Percentiles rank a stretch among this genome's conserved stretches.
Evolutionary conservation across 176 grass and related monocot genomes (phyloP).

Genomic region (Cymbopogon citratus): DNA sequence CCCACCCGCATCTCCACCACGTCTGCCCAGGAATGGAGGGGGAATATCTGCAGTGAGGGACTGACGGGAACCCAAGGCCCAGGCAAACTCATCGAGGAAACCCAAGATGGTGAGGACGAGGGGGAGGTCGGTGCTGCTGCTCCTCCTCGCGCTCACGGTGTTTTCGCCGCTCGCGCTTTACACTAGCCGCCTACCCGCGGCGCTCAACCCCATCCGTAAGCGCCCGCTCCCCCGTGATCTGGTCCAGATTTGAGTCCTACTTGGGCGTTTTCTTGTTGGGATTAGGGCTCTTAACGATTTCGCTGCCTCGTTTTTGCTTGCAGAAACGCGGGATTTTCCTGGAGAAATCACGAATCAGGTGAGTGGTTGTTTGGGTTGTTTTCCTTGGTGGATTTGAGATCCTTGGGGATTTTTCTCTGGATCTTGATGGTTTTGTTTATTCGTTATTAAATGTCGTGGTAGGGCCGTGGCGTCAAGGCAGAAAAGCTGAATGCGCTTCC

Average conservation of each 20-base stretch:
- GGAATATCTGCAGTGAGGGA: neutral
- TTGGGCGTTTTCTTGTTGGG: neutral
- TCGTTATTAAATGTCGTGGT: neutral
- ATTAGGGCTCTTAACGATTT: neutral
- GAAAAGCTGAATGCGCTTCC: slow-evolving; percentile 27
- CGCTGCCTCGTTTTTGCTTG: neutral
- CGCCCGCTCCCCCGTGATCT: neutral
- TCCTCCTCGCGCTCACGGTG: slow-evolving; percentile 31
- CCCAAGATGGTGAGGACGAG: slow-evolving; percentile 9
- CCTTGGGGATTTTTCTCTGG: neutral
- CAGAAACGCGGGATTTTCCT: slow-evolving; percentile 16
- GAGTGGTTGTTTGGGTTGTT: neutral
- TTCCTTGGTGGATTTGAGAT: neutral
- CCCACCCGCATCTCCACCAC: no score
- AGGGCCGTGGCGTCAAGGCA: slow-evolving; percentile 7
- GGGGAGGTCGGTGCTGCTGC: slow-evolving; percentile 7
- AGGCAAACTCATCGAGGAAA: neutral
- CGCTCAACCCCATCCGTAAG: slow-evolving; percentile 23
- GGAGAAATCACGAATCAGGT: slow-evolving; percentile 28
- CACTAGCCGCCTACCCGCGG: slow-evolving; percentile 10
- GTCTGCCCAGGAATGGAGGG: neutral
- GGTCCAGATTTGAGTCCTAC: neutral
- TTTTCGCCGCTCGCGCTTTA: slow-evolving; percentile 33
- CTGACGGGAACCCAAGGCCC: neutral
- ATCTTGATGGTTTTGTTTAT: slow-evolving; percentile 13